phyloP scores from a whole-genome alignment of 2,329 filamentous ascomycete genomes.

The Thelonectria olida region DNA sequence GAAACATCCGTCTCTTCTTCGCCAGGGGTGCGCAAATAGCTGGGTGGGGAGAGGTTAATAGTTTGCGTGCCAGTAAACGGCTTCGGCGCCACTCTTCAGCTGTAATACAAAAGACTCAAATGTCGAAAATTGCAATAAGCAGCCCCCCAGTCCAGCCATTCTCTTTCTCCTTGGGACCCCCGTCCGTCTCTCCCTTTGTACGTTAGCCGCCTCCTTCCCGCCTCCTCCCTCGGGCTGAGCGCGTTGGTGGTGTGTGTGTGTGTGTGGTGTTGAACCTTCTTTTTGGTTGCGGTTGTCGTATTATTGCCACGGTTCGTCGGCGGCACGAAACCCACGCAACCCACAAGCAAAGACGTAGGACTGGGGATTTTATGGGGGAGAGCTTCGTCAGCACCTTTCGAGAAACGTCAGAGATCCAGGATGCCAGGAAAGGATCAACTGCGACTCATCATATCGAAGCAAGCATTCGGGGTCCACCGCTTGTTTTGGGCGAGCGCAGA shows the following conservation, averaged over 20 bases:
- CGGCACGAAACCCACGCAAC: slow-evolving; percentile 30
- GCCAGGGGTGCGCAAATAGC: slow-evolving; percentile 28
- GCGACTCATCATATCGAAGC: slow-evolving; percentile 25
- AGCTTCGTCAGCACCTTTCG: slow-evolving; percentile 34
- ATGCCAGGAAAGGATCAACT: slow-evolving; percentile 29
- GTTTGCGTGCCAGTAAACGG: slow-evolving; percentile 17
- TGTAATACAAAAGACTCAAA: not conserved
- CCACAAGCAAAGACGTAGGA: not conserved
- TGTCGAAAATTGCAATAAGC: slow-evolving; percentile 1
- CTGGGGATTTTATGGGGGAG: not conserved
- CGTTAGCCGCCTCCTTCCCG: slow-evolving; percentile 4
- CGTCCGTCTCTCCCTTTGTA: not conserved
- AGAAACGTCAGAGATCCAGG: slow-evolving; percentile 34
- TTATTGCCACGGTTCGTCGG: slow-evolving; percentile 24
- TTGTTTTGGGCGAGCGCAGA: slow-evolving; percentile 25
- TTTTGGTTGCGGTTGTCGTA: slow-evolving; percentile 22
- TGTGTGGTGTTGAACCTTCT: not conserved
- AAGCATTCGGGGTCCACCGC: slow-evolving; percentile 23
- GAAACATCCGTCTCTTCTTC: slow-evolving; percentile 2
- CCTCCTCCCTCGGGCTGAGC: slow-evolving; percentile 5
- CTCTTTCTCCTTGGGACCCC: not conserved
- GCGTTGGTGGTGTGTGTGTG: not conserved
- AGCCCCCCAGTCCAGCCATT: not conserved
- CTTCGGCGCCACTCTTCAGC: slow-evolving; percentile 11
- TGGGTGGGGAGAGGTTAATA: slow-evolving; percentile 28